phyloP scores from a whole-genome alignment of 2,329 filamentous ascomycete genomes.

The Magnaporthiopsis rhizophila region DNA sequence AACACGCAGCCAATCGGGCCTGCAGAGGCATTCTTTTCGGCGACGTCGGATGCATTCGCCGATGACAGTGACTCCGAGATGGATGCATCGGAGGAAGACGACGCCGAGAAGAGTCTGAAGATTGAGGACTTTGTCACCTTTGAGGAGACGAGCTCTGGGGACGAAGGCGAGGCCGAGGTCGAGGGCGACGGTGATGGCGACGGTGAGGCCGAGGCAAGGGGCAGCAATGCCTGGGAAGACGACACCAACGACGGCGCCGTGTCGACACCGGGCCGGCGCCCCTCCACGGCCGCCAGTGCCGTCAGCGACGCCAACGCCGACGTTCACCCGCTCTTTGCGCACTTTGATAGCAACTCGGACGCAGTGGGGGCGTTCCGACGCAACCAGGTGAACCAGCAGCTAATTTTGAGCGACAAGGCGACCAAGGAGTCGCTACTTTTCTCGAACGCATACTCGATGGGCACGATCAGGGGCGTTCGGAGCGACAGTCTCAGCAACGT shows the following conservation, averaged over 20 bases:
- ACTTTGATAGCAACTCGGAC: conserved; percentile 57
- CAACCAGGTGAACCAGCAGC: conserved; percentile 54
- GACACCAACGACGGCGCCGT: conserved; percentile 39
- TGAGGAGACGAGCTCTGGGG: conserved; percentile 38
- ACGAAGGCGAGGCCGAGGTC: conserved; percentile 30
- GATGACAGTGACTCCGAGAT: conserved; percentile 39
- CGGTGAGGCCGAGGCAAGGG: conserved; percentile 45
- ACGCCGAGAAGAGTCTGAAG: conserved; percentile 55
- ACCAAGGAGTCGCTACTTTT: conserved; percentile 56
- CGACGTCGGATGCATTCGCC: conserved; percentile 45
- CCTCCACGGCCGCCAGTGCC: conserved; percentile 31
- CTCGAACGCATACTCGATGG: conserved; percentile 50
- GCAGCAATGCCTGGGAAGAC: conserved; percentile 34
- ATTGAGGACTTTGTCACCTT: conserved; percentile 69
- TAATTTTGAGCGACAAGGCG: conserved; percentile 52
- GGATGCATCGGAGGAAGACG: conserved; percentile 49
- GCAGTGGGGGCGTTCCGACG: conserved; percentile 73
- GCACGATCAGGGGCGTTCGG: conserved; percentile 55
- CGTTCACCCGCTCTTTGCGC: conserved; percentile 48
- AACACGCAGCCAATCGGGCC: conserved; percentile 63
- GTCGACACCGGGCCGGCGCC: conserved; percentile 41
- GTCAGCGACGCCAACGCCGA: conserved; percentile 35
- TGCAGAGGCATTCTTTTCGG: conserved; percentile 66
- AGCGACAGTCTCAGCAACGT: conserved; percentile 58
- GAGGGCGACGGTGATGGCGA: conserved; percentile 42